Percentiles rank a stretch among this genome's conserved stretches.
phyloP scores from a whole-genome alignment of 805 yeast species.

The Saccharomycopsis amapae region DNA sequence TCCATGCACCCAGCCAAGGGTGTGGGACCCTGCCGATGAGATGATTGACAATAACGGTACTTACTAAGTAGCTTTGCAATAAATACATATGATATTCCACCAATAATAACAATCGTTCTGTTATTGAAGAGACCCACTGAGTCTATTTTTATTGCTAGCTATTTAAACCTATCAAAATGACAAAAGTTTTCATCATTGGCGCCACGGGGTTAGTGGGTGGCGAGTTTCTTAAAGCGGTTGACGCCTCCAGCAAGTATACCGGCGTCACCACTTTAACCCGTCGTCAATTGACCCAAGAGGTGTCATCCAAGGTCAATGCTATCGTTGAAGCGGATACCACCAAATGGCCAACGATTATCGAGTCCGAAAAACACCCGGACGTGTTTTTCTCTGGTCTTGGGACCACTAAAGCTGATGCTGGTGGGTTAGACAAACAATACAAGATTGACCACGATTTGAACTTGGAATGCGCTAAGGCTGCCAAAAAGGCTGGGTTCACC shows the following conservation, averaged over 20 bases:
- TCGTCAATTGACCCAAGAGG: conserved; percentile 25
- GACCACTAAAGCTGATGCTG: conserved; percentile 67
- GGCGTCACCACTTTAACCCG: conserved; percentile 47
- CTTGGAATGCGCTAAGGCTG: conserved; percentile 60
- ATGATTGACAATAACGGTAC: no score
- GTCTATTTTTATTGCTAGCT: no score
- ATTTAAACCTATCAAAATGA: no score
- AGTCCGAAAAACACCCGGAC: conserved; percentile 29
- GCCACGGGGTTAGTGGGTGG: conserved; percentile 76
- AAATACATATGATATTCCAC: no score
- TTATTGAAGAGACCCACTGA: no score
- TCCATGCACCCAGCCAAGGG: no score
- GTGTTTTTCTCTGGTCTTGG: conserved; percentile 63
- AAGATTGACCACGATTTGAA: conserved; percentile 72
- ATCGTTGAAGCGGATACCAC: conserved; percentile 39
- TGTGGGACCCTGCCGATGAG: no score
- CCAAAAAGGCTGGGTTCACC: conserved; percentile 55
- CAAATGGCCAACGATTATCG: conserved; percentile 43
- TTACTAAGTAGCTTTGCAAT: no score
- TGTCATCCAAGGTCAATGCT: conserved; percentile 29
- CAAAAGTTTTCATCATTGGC: conserved; percentile 45
- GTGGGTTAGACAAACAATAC: conserved; percentile 61
- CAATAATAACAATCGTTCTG: no score
- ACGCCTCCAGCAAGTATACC: conserved; percentile 30
- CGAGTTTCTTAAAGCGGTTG: conserved; percentile 41